phyloP scores from a whole-genome alignment of 2,329 filamentous ascomycete genomes.

The Phaeosphaeria sp. region DNA sequence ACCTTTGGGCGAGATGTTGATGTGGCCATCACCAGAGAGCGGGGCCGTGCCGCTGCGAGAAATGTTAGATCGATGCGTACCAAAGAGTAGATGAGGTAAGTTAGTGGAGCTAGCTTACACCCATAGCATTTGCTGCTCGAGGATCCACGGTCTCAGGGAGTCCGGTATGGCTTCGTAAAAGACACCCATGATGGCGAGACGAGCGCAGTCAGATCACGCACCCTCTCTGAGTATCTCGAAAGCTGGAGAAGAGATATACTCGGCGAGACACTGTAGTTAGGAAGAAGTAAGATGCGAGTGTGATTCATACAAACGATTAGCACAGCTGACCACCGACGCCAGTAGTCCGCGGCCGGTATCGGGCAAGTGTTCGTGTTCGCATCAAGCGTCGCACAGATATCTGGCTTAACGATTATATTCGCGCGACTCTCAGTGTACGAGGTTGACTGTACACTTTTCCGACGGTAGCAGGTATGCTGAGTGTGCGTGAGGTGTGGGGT shows the following conservation, averaged over 20 bases:
- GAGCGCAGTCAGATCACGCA: not conserved
- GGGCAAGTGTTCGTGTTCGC: not conserved
- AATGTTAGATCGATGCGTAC: too few relatives aligned
- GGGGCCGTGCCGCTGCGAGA: conserved; percentile 46
- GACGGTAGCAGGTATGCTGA: conserved; percentile 1
- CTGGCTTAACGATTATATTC: not conserved
- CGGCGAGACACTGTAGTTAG: not conserved
- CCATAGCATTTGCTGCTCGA: conserved; percentile 54
- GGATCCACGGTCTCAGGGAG: conserved; percentile 51
- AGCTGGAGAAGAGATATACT: not conserved
- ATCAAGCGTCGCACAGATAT: not conserved
- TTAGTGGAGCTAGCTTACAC: conserved; percentile 26
- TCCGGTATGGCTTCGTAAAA: conserved; percentile 54
- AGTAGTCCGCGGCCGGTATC: conserved; percentile 9
- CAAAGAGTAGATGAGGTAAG: not conserved
- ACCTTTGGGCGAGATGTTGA: conserved; percentile 57
- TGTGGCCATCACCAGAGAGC: conserved; percentile 49
- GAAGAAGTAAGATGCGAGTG: not conserved
- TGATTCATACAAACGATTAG: not conserved
- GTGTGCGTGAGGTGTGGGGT: not conserved
- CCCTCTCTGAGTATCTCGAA: too few relatives aligned
- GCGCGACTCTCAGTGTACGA: too few relatives aligned
- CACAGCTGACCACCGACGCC: not conserved
- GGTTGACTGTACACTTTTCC: not conserved
- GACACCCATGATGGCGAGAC: conserved; percentile 46